A percentile compares a stretch with the other conserved stretches of the same genome.
Conservation (phyloP, 495 filamentous ascomycete genomes). For the Neurospora sp. region DNA sequence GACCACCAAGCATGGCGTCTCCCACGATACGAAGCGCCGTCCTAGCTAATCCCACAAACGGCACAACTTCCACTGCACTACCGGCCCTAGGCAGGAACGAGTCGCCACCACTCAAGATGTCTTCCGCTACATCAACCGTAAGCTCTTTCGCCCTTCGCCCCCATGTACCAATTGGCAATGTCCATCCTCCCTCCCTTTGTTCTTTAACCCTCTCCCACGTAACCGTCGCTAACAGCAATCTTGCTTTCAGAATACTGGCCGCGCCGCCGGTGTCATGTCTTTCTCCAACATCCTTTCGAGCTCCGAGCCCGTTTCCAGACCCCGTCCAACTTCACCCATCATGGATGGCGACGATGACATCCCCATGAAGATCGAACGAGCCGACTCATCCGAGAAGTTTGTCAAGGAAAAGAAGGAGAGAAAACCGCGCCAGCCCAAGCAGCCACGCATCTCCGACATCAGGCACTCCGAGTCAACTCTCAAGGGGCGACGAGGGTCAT, state of each 20-base stretch:
- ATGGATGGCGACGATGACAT: conserved; percentile 17
- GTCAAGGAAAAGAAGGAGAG: conserved; percentile 24
- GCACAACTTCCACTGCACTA: conserved; percentile 21
- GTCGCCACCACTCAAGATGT: conserved; percentile 21
- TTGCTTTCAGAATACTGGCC: conserved; percentile 46
- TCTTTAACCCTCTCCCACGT: background rate
- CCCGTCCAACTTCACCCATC: conserved; percentile 30
- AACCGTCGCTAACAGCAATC: conserved; percentile 2
- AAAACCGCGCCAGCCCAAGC: conserved; percentile 29
- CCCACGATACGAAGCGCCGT: conserved; percentile 36
- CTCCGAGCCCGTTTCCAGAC: conserved; percentile 49
- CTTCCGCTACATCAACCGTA: conserved; percentile 27
- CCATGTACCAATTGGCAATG: background rate
- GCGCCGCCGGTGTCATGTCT: conserved; percentile 76
- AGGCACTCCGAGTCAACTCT: conserved; percentile 29
- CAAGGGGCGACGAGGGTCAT: conserved; percentile 27
- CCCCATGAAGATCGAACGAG: conserved; percentile 2
- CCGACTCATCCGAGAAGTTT: conserved; percentile 8
- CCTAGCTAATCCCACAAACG: conserved; percentile 34
- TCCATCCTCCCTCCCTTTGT: background rate
- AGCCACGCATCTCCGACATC: conserved; percentile 31
- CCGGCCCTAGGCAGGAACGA: conserved; percentile 36
- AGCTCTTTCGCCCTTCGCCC: conserved; percentile 13
- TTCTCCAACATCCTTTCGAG: conserved; percentile 82
- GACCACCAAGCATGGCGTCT: conserved; percentile 42